phyloP scores from a whole-genome alignment of 805 yeast species.

The Kodamaea kaohsiungensis region DNA sequence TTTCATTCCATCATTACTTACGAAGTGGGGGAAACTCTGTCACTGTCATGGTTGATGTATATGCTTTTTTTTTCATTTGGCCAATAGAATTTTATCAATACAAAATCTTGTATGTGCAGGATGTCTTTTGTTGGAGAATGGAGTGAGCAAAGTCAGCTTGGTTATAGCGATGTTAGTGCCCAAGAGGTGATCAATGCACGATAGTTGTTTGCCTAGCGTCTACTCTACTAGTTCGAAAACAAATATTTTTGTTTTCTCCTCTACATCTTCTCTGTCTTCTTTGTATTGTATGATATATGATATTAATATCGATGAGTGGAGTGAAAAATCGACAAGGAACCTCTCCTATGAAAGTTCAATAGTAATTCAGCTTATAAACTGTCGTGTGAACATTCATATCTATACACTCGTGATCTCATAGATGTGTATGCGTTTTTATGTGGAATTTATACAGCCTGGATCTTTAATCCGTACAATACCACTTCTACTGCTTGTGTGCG shows the following conservation, averaged over 20 bases:
- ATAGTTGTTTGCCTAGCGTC: no score
- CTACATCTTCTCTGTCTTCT: background rate
- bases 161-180: no score
- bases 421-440: background rate
- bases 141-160: no score
- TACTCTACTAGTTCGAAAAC: background rate
- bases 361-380: background rate
- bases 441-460: background rate
- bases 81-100: conserved; percentile 18
- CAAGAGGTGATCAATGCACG: no score
- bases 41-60: conserved; percentile 20
- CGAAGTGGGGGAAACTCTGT: conserved; percentile 47
- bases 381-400: background rate
- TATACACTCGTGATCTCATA: background rate
- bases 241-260: no score
- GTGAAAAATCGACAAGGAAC: background rate
- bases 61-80: conserved; percentile 3
- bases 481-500: conserved; percentile 5
- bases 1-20: conserved; percentile 23
- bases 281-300: background rate
- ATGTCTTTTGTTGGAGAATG: background rate
- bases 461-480: background rate
- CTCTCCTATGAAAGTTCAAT: background rate
- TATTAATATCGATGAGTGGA: background rate
- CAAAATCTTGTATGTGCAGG: conserved; percentile 4